Percentiles rank a stretch among this genome's conserved stretches.
phyloP scores from a whole-genome alignment of 306 rosid species.

The Morella rubra region DNA sequence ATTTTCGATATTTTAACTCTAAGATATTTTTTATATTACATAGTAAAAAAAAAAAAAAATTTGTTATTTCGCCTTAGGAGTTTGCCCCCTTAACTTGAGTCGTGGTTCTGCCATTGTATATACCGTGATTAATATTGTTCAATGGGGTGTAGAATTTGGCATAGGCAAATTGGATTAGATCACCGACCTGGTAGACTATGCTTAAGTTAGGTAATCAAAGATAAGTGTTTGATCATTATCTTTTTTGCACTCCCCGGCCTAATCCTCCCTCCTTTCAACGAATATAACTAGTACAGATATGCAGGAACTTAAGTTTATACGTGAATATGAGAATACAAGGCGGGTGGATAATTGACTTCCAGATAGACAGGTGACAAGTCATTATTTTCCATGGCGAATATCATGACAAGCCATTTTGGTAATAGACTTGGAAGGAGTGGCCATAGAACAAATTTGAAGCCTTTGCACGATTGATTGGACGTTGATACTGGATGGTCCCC shows the following conservation, averaged over 20 bases:
- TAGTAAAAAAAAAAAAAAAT: no score
- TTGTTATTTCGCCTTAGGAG: no score
- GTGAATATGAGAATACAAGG: neutral
- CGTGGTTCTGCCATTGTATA: no score
- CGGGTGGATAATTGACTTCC: neutral
- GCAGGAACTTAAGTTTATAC: neutral
- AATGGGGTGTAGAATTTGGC: no score
- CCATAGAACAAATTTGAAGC: neutral
- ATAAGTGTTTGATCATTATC: neutral
- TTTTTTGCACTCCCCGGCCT: no score
- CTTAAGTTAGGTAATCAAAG: neutral
- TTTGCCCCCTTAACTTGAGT: no score
- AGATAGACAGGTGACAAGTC: neutral
- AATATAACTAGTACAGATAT: no score
- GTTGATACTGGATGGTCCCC: slow-evolving; percentile 12
- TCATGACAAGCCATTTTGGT: slow-evolving; percentile 15
- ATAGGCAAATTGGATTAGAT: neutral
- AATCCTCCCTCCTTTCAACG: no score
- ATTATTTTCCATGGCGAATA: slow-evolving; percentile 10
- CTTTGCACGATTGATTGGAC: slow-evolving; percentile 4
- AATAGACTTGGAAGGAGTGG: slow-evolving; percentile 8
- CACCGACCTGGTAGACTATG: neutral
- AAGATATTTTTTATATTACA: no score
- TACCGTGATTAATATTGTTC: no score
- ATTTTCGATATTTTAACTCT: no score